Evolutionary conservation across 176 grass and related monocot species (phyloP).

Genomic region (Triticum timopheevii): DNA sequence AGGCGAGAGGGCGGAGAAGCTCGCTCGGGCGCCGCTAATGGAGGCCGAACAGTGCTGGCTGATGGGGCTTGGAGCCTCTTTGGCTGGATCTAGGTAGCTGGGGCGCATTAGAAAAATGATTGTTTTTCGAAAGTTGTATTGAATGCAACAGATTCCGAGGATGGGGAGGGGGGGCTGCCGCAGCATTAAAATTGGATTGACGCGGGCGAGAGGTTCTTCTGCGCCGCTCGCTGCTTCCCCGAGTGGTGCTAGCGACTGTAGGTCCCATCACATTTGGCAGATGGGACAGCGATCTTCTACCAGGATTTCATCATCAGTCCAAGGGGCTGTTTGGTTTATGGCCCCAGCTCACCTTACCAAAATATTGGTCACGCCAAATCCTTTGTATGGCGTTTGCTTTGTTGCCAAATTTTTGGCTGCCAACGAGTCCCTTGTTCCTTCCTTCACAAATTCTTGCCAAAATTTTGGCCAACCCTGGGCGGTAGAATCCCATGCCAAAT

Average conservation of each 20-base stretch:
- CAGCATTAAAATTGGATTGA: conserved; percentile 20
- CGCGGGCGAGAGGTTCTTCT: not conserved
- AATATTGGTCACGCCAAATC: no score
- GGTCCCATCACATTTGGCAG: not conserved
- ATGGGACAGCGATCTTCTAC: not conserved
- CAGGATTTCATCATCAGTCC: not conserved
- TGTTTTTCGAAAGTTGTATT: conserved; percentile 22
- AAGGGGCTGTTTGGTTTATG: no score
- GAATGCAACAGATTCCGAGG: conserved; percentile 49
- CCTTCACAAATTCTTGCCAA: no score
- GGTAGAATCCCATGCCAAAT: no score
- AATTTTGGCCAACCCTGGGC: no score
- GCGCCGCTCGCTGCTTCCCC: not conserved
- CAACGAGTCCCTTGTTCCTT: no score
- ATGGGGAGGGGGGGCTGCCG: conserved; percentile 7
- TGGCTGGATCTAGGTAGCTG: conserved; percentile 30
- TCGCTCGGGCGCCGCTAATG: not conserved
- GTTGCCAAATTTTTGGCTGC: no score
- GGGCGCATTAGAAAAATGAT: not conserved
- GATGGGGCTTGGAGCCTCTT: not conserved
- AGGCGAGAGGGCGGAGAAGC: not conserved
- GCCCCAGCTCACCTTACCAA: no score
- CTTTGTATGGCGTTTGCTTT: no score
- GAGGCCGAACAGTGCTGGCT: conserved; percentile 2
- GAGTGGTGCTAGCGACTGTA: not conserved